Evolutionary conservation across 352 stramenopile species (phyloP).

Genomic region (Phytophthora parvispora): DNA sequence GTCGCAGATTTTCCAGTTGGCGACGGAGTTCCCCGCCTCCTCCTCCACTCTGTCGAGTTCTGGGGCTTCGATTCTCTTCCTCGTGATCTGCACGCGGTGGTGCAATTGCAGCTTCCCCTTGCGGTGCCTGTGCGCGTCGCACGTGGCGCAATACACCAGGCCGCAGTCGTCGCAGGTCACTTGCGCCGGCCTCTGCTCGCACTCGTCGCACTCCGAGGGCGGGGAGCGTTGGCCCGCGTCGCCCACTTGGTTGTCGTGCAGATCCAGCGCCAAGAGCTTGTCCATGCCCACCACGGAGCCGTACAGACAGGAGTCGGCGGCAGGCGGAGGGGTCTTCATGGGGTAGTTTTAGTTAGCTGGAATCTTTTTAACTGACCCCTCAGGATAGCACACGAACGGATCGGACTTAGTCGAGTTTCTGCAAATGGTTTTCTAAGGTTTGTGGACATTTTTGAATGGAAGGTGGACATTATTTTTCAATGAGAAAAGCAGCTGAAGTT

Average conservation of each 20-base stretch:
- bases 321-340: slow-evolving; percentile 19
- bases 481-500: not conserved
- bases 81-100: slow-evolving; percentile 41
- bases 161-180: slow-evolving; percentile 81
- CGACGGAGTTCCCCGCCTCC: slow-evolving; percentile 5
- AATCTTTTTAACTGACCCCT: slow-evolving; percentile 11
- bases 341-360: slow-evolving; percentile 5
- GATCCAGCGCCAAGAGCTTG: slow-evolving; percentile 33
- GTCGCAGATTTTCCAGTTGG: slow-evolving; percentile 46
- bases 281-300: slow-evolving; percentile 49
- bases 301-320: slow-evolving; percentile 49
- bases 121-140: slow-evolving; percentile 77
- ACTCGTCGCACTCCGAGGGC: slow-evolving; percentile 71
- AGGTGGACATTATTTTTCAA: slow-evolving; percentile 7
- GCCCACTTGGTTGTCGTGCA: slow-evolving; percentile 23
- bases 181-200: slow-evolving; percentile 53
- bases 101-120: slow-evolving; percentile 88
- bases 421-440: not conserved
- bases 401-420: not conserved
- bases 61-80: slow-evolving; percentile 5
- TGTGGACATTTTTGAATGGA: not conserved
- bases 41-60: slow-evolving; percentile 6
- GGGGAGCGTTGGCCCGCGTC: not conserved
- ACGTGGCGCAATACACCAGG: slow-evolving; percentile 74
- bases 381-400: not conserved